A percentile compares a stretch with the other conserved stretches of the same genome.
Evolutionary conservation across 768 basidiomycete species (phyloP).

Genomic region (Mycena galopus): DNA sequence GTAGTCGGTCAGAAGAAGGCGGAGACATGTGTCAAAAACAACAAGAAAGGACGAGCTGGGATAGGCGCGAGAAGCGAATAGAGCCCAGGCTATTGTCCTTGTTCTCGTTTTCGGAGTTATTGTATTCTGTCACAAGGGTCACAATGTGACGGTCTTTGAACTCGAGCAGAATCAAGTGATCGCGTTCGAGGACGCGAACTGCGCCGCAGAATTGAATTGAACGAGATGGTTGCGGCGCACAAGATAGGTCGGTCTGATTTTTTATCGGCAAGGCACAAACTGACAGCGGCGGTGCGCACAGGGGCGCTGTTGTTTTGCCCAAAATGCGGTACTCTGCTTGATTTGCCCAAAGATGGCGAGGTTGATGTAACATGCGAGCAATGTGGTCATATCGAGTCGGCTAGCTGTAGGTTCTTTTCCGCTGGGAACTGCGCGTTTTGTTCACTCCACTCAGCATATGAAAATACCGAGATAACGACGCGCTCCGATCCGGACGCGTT

Average conservation of each 20-base stretch:
- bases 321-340: constrained; percentile 90
- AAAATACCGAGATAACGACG: constrained; percentile 90
- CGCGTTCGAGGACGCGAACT: constrained; percentile 4
- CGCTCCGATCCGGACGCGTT: constrained; percentile 95
- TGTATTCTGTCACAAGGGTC: constrained; percentile 21
- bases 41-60: too few species aligned
- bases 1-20: neutral
- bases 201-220: neutral
- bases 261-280: neutral
- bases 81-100: constrained; percentile 15
- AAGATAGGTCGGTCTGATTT: constrained; percentile 53
- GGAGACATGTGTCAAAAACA: constrained; percentile 7
- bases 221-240: constrained; percentile 40
- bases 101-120: constrained; percentile 12
- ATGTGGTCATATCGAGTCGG: constrained; percentile 89
- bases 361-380: constrained; percentile 87
- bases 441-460: constrained; percentile 74
- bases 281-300: constrained; percentile 41
- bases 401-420: constrained; percentile 75
- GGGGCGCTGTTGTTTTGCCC: constrained; percentile 97
- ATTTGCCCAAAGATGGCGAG: constrained; percentile 82
- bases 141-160: neutral
- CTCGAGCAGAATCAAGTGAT: constrained; percentile 27
- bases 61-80: neutral
- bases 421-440: too few species aligned